These are phyloP conservation scores for Phylloporus sp. DNA, from an alignment of 768 basidiomycete genomes.

Conservation along the genomic window DNA sequence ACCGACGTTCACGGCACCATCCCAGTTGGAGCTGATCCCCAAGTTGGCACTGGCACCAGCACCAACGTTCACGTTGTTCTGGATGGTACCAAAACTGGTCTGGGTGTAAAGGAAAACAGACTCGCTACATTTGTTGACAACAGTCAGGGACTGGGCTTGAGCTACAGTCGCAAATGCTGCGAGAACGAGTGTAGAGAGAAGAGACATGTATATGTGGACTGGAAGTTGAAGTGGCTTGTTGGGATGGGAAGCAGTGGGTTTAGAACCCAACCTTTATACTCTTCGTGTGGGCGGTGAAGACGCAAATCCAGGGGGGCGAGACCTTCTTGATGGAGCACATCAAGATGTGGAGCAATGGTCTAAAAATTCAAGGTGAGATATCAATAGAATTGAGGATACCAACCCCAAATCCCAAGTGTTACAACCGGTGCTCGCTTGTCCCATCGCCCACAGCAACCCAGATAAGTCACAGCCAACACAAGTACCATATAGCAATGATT, in stretches of 20 bases:
- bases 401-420: not conserved
- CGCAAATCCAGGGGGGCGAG: not conserved
- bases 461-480: too few species aligned
- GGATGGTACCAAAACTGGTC: conserved; percentile 26
- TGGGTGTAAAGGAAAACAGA: conserved; percentile 29
- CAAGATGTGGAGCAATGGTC: not conserved
- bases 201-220: conserved; percentile 16
- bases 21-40: conserved; percentile 31
- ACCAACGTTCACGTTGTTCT: conserved; percentile 24
- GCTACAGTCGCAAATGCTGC: conserved; percentile 17
- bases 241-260: not conserved
- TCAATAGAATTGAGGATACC: too few species aligned
- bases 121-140: conserved; percentile 14
- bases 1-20: conserved; percentile 31
- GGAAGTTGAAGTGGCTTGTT: not conserved
- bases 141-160: conserved; percentile 27
- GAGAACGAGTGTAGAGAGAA: conserved; percentile 17
- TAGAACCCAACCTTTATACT: conserved; percentile 12
- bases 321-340: not conserved
- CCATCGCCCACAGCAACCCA: not conserved
- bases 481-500: too few species aligned
- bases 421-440: not conserved
- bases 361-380: not conserved
- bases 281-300: not conserved
- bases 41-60: conserved; percentile 24